Evolutionary conservation across 768 basidiomycete species (phyloP).

Genomic region (Suillus variegatus): DNA sequence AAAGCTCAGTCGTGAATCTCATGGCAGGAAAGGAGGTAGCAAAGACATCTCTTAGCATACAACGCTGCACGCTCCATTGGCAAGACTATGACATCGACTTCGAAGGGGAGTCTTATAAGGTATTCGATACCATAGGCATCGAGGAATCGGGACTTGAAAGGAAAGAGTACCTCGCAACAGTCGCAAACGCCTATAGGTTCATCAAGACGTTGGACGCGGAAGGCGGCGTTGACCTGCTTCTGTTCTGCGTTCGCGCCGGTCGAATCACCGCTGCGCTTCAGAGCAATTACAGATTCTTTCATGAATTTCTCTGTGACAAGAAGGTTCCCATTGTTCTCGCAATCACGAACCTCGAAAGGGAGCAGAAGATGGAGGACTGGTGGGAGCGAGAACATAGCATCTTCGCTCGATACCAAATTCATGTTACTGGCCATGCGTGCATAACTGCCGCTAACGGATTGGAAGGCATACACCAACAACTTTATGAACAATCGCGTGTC

Average conservation of each 20-base stretch:
- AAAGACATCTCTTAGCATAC: slow-evolving; percentile 23
- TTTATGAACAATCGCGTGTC: neutral
- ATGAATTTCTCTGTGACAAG: slow-evolving; percentile 23
- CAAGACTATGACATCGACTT: slow-evolving; percentile 31
- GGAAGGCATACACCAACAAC: neutral
- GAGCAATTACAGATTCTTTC: slow-evolving; percentile 16
- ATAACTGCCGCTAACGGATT: neutral
- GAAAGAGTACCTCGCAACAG: slow-evolving; percentile 25
- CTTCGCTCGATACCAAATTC: neutral
- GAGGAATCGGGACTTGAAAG: slow-evolving; percentile 27
- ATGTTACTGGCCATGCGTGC: slow-evolving; percentile 1
- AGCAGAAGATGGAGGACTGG: slow-evolving; percentile 32
- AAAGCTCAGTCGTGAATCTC: slow-evolving; percentile 28
- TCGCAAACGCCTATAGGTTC: slow-evolving; percentile 34
- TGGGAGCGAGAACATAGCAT: slow-evolving; percentile 19
- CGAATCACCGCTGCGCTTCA: slow-evolving; percentile 31
- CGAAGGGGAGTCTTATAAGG: slow-evolving; percentile 20
- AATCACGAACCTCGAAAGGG: slow-evolving; percentile 40
- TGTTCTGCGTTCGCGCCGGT: slow-evolving; percentile 42
- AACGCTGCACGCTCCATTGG: slow-evolving; percentile 37
- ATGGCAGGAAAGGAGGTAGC: slow-evolving; percentile 29
- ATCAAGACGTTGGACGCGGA: slow-evolving; percentile 31
- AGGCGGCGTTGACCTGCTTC: slow-evolving; percentile 41
- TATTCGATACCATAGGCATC: slow-evolving; percentile 38
- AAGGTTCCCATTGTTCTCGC: slow-evolving; percentile 40